Percentiles rank a stretch among this genome's conserved stretches.
These are phyloP conservation scores for Anastatica hierochuntica DNA, from an alignment of 345 rosid species.

Conservation along the genomic window DNA sequence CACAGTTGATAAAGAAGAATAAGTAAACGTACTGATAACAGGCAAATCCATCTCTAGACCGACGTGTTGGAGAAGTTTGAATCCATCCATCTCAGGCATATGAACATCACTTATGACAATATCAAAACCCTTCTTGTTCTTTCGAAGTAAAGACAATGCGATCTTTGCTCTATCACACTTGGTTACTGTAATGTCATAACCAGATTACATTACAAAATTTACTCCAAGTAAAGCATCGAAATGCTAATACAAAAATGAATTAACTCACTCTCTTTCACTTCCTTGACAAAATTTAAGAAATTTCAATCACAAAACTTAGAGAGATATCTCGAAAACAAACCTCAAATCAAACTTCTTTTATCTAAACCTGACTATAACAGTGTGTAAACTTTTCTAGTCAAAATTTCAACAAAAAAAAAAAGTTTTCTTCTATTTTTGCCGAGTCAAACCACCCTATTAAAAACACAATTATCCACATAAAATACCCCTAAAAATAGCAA, in stretches of 20 bases:
- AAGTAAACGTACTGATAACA: constrained; percentile 60
- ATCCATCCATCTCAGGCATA: constrained; percentile 90
- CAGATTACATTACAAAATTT: neutral
- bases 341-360: neutral
- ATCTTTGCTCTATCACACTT: constrained; percentile 76
- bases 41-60: constrained; percentile 81
- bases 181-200: constrained; percentile 68
- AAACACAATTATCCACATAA: constrained; percentile 1
- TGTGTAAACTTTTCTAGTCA: constrained; percentile 13
- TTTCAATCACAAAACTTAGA: neutral
- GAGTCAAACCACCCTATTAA: constrained; percentile 7
- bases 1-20: too few species aligned
- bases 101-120: constrained; percentile 83
- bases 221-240: neutral
- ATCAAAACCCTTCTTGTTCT: constrained; percentile 45
- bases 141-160: constrained; percentile 50
- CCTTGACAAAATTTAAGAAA: too few species aligned
- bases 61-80: constrained; percentile 60
- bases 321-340: neutral
- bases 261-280: neutral
- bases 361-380: constrained; percentile 17
- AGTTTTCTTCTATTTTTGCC: neutral
- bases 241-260: neutral
- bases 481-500: neutral
- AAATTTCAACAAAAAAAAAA: too few species aligned